Evolutionary conservation across 2,329 filamentous ascomycete species (phyloP), one percentile per base, ranked within the genome.

Genomic region (Epichloe amarillans): DNA sequence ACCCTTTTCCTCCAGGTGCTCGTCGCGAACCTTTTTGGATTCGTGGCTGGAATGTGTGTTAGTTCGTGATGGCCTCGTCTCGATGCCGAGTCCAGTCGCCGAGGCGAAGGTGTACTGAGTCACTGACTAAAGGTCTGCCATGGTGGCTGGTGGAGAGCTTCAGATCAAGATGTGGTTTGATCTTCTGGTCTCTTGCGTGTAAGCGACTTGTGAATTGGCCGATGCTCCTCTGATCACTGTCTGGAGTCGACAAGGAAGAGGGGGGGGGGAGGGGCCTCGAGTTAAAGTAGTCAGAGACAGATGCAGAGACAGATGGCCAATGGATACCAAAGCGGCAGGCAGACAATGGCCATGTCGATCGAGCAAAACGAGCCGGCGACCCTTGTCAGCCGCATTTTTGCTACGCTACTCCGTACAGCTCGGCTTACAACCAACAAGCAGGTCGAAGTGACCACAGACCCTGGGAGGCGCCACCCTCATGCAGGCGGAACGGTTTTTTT

Each of bases 1-100:
- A 30, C 56, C 58, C 46, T 62, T 62, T 46, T 66, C 62, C 50
- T 62, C 63, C 47, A 59, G 51, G 42, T 53, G 47, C 43, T 57
- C 55, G 33, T 54, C 51, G 30, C 46, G 50, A 38, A 7, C 47
- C 49, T 46, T 46, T 51, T 57, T 60, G 52, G 52, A 49, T 14
- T 53, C 54, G 8, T 53, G 19, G 37, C 57, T 57, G 37, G 14
- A 7, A 26, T 8, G 4, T 15, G 14, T 36, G 53, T 56, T 15
- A 54, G 26, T 39, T 15, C 54, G 26, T 39, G 14, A 39, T 19
- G 1, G 21, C 14, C 12, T 35, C 5, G 38, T 21, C 7, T 33
- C 3, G 14, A 15, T 26, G 14, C 21, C 19, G 17, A 35, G 33
- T 40, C 4, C 14, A 23, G 17, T 2, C 8, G 7, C 11, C 10